Base-by-base conservation (phyloP, 208 protist genomes). In the Wallacemonas sp. region DNA sequence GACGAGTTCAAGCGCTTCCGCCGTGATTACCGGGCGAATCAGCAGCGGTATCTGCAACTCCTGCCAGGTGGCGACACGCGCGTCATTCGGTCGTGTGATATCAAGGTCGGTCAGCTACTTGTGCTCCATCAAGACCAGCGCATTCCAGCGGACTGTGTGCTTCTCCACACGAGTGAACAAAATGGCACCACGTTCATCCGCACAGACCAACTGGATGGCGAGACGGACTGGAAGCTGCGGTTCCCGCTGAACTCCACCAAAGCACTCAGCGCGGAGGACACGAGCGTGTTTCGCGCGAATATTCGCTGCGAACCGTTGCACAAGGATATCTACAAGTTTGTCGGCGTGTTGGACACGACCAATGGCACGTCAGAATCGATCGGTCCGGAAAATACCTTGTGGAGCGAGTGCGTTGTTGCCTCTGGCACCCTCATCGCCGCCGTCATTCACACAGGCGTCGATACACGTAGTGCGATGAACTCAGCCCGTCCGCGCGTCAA, bases 181-280 rank as follows among this genome's bases (percentile, higher is more conserved):
- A 90, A 36, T 33, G 98, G 98, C 19, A 91, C 94, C 0, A 96
- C 80, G 47, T 99, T 99, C 68, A 89, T 99, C 21, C 91, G 98
- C 62, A 99, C 98, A 0, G 98, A 99, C 71, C 98, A 99, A 77
- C 82, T 99, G 1, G 98, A 99, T 75, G 98, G 99, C 19, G 98
- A 99, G 72, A 99, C 98, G 3, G 98, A 99, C 77, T 99, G 98
- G 98, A 99, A 99, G 74, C 67, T 91, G 30, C 77, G 83, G 22
- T 84, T 86, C 58, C 76, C 88, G 8, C 59, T 91, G 34, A 80
- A 82, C 44, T 69, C 69, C 22, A 91, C 88, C 27, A 78, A 83
- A 30, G 17, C 55, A 31, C 51, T 83, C 4, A 62, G 68, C 27
- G 59, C 81, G 34, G 59, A 63, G 1, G 70, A 75, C 42, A 42